Conservation (phyloP, 1,139 yeast genomes). For the Kluyveromyces sp. region DNA sequence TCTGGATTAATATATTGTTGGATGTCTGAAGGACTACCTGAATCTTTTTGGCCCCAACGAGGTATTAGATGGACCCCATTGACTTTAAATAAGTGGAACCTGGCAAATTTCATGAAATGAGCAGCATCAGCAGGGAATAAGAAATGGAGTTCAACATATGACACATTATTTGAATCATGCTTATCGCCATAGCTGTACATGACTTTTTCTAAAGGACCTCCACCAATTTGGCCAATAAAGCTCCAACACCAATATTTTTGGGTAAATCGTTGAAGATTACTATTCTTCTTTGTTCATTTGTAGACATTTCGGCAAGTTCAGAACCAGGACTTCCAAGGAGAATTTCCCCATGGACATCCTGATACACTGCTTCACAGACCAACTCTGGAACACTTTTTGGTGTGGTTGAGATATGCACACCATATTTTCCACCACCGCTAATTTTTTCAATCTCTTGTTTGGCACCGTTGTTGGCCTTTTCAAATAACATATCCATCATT, state of each 20-base stretch:
- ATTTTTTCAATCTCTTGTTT: neutral
- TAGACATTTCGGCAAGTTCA: neutral
- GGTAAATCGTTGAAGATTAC: constrained; percentile 36
- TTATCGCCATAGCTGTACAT: neutral
- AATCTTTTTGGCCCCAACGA: constrained; percentile 26
- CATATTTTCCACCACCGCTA: constrained; percentile 1
- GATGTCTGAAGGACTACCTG: constrained; percentile 2
- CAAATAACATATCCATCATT: constrained; percentile 5
- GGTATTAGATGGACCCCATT: constrained; percentile 49
- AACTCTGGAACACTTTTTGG: constrained; percentile 7
- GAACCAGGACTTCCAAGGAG: constrained; percentile 3
- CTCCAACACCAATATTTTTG: constrained; percentile 38
- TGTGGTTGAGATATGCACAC: constrained; percentile 3
- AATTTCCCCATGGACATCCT: constrained; percentile 6
- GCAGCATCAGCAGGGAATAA: constrained; percentile 47
- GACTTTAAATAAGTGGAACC: constrained; percentile 50
- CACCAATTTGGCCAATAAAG: constrained; percentile 54
- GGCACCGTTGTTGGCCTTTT: constrained; percentile 1
- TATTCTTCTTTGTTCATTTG: constrained; percentile 9
- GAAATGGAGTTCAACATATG: constrained; percentile 44
- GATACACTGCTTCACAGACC: constrained; percentile 6
- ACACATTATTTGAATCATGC: constrained; percentile 8
- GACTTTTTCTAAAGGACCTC: constrained; percentile 67
- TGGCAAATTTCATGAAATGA: constrained; percentile 47
- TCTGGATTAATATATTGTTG: constrained; percentile 8